A percentile compares a stretch with the other conserved stretches of the same genome.
Conservation (phyloP, 2,329 filamentous ascomycete genomes). For the Sporothrix protearum region DNA sequence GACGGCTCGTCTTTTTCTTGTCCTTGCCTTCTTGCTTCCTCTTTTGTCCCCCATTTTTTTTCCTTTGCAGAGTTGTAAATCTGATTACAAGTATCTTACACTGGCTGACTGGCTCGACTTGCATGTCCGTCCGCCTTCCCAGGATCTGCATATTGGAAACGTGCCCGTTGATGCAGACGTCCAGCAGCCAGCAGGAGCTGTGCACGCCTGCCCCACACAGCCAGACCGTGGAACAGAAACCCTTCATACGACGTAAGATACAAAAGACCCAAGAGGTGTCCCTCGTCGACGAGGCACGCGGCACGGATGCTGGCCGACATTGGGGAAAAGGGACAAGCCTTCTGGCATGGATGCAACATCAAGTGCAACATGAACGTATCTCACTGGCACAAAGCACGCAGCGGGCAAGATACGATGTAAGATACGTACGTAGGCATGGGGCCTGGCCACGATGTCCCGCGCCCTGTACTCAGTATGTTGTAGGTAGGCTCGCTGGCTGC, state of each 20-base stretch:
- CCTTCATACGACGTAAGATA: not conserved
- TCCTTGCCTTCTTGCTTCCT: not conserved
- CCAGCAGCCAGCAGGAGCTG: conserved; percentile 6
- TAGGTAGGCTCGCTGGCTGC: not conserved
- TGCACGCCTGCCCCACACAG: conserved; percentile 2
- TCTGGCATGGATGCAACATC: conserved; percentile 20
- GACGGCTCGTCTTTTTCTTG: conserved; percentile 1
- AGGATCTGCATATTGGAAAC: conserved; percentile 14
- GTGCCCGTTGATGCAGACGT: not conserved
- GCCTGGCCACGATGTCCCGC: not conserved
- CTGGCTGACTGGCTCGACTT: too few species aligned
- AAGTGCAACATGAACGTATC: conserved; percentile 14
- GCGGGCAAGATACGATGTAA: not conserved
- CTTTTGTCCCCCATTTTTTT: not conserved
- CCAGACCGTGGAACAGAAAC: not conserved
- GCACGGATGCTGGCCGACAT: conserved; percentile 2
- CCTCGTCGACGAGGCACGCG: conserved; percentile 6
- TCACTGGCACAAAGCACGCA: not conserved
- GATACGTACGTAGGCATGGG: not conserved
- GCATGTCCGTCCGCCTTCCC: not conserved
- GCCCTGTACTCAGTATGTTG: not conserved
- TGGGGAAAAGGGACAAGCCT: not conserved
- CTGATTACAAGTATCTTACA: too few species aligned
- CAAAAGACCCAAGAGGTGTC: not conserved
- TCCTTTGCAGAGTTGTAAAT: not conserved